Percentiles rank a stretch among this genome's conserved stretches.
Conservation (phyloP, 2,329 filamentous ascomycete species). For the Gaeumannomyces sp. region DNA sequence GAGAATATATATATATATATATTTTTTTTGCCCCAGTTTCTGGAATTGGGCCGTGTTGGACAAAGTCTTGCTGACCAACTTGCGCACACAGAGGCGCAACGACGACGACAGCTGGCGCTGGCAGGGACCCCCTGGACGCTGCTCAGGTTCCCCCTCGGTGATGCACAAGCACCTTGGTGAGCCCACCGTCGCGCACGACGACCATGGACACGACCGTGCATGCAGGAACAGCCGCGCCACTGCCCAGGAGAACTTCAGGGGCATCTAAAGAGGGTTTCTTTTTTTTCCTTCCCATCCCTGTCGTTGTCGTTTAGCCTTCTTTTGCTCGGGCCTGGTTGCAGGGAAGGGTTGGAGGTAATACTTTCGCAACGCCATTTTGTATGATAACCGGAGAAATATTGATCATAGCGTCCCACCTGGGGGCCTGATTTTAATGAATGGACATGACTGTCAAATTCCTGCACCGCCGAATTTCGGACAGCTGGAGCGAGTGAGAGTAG, state of each 20-base stretch:
- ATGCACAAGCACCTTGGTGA: constrained; percentile 40
- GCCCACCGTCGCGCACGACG: constrained; percentile 38
- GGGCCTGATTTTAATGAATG: neutral
- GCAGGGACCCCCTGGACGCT: constrained; percentile 46
- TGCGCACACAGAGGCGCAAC: neutral
- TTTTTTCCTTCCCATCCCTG: no score
- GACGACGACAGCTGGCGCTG: neutral
- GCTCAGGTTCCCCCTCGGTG: constrained; percentile 52
- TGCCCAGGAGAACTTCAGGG: constrained; percentile 42
- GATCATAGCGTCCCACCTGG: no score
- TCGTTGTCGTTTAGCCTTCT: neutral
- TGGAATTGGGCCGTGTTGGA: neutral
- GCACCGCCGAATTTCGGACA: no score
- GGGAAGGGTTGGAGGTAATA: neutral
- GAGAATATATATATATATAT: constrained; percentile 6
- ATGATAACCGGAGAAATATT: neutral
- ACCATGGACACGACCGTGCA: constrained; percentile 35
- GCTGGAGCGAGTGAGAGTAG: no score
- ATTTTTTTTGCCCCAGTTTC: constrained; percentile 5
- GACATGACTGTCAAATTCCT: neutral
- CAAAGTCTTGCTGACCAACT: constrained; percentile 15
- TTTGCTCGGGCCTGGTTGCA: neutral
- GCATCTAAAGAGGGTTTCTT: constrained; percentile 31
- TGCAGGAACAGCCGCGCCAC: constrained; percentile 39
- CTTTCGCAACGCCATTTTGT: neutral